Conservation (phyloP, 2,329 filamentous ascomycete genomes). For the Pestalotiopsis fici region DNA sequence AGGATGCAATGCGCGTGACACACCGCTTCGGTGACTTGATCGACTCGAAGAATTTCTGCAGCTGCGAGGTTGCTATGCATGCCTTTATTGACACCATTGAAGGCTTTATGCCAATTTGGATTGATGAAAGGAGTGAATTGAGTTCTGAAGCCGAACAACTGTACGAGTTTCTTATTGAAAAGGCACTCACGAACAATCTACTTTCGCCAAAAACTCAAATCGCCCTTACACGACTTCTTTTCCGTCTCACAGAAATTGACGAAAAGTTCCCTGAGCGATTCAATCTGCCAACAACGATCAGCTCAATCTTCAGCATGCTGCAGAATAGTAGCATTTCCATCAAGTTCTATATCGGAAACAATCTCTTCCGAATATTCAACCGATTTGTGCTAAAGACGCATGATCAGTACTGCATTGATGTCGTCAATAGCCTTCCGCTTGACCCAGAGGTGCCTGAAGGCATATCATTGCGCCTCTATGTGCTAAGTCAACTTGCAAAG, state of each 20-base stretch:
- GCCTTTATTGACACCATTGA: constrained; percentile 69
- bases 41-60: constrained; percentile 61
- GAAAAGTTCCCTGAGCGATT: constrained; percentile 66
- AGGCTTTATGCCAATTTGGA: constrained; percentile 65
- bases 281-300: constrained; percentile 61
- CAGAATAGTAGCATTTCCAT: constrained; percentile 66
- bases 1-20: constrained; percentile 48
- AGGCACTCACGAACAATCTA: constrained; percentile 65
- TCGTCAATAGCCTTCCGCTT: constrained; percentile 76
- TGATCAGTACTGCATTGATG: constrained; percentile 80
- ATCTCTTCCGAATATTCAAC: constrained; percentile 74
- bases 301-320: constrained; percentile 75
- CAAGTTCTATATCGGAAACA: constrained; percentile 73
- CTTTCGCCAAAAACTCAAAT: constrained; percentile 71
- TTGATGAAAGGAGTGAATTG: constrained; percentile 58
- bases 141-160: constrained; percentile 71
- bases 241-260: constrained; percentile 67
- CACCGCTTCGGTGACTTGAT: constrained; percentile 54
- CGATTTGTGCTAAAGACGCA: constrained; percentile 82
- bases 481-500: constrained; percentile 76
- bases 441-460: constrained; percentile 75
- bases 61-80: constrained; percentile 73
- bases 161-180: constrained; percentile 75
- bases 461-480: constrained; percentile 79
- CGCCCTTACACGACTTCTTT: constrained; percentile 67